Base-by-base conservation (phyloP, 2,329 filamentous ascomycete genomes). In the Trichoderma lentiforme region DNA sequence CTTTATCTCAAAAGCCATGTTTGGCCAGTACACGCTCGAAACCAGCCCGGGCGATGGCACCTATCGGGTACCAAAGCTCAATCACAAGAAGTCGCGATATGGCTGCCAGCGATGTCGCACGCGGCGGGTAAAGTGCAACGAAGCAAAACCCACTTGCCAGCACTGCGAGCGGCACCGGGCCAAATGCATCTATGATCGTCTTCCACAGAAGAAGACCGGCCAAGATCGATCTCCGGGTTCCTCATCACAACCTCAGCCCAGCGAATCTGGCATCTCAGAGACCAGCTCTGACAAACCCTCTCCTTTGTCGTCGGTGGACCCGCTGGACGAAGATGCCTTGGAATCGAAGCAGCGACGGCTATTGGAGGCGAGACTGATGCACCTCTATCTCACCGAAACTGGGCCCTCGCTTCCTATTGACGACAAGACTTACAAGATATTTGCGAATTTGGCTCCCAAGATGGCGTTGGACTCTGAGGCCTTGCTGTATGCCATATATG, bases 41-140 rank as follows among this genome's bases (percentile, higher is more conserved):
- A 24, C 28, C 8, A 53, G 18, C 14, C 56, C 71, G 12, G 57
- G 66, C 28, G 60, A 71, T 60, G 53, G 30, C 39, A 39, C 56
- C 15, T 72, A 72, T 39, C 73, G 74, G 24, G 73, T 53, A 11
- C 72, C 72, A 32, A 75, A 73, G 62, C 61, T 72, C 53, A 75
- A 72, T 43, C 74, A 75, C 65, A 75, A 70, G 39, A 75, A 75
- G 58, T 75, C 74, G 30, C 53, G 74, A 8, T 75, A 65, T 39
- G 74, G 74, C 36, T 75, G 74, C 61, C 73, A 75, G 62, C 71
- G 74, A 36, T 75, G 74, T 67, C 74, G 74, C 21, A 58, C 66
- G n/a, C 63, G 74, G 18, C 65, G 74, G 39, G 57, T 63, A 21
- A 64, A 75, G 73, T 75, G 74, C 56, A 73, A 75, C 53, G 74